Conservation (phyloP, 805 yeast genomes). For the Metschnikowia dekortorum region DNA sequence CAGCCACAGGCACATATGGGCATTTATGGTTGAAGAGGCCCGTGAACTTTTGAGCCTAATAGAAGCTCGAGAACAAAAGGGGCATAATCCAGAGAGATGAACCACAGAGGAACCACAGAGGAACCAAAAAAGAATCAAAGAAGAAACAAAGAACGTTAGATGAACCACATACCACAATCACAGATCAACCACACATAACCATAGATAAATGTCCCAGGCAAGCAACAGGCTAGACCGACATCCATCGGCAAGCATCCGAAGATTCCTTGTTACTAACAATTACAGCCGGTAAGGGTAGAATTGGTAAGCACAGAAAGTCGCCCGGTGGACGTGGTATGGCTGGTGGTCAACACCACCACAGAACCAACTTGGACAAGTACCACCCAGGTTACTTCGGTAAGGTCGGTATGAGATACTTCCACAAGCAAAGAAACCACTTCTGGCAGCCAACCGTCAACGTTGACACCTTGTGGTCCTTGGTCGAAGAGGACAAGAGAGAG, state of each 20-base stretch:
- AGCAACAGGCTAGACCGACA: too few species aligned
- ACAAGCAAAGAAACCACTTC: slow-evolving; percentile 88
- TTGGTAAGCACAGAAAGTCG: slow-evolving; percentile 99
- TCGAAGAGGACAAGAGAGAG: slow-evolving; percentile 91
- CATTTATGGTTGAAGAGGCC: neutral
- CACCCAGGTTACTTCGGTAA: slow-evolving; percentile 99
- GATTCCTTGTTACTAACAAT: slow-evolving; percentile 28
- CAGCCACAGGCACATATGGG: neutral
- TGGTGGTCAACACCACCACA: slow-evolving; percentile 99
- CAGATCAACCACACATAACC: too few species aligned
- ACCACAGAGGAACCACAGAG: too few species aligned
- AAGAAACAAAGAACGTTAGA: too few species aligned
- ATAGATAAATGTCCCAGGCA: too few species aligned
- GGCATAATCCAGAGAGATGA: too few species aligned
- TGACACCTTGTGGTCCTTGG: slow-evolving; percentile 97
- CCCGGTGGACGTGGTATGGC: slow-evolving; percentile 99
- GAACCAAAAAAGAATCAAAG: too few species aligned
- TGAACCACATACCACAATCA: too few species aligned
- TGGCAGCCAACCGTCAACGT: slow-evolving; percentile 98
- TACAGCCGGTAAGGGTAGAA: slow-evolving; percentile 99
- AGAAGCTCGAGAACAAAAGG: too few species aligned
- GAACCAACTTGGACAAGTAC: slow-evolving; percentile 99
- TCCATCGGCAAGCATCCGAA: too few species aligned
- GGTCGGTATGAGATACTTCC: slow-evolving; percentile 99
- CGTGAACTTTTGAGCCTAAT: too few species aligned